Evolutionary conservation across 163 green algal genomes (phyloP), one percentile per base, ranked within the genome.

Genomic region (Prototheca wickerhamii): DNA sequence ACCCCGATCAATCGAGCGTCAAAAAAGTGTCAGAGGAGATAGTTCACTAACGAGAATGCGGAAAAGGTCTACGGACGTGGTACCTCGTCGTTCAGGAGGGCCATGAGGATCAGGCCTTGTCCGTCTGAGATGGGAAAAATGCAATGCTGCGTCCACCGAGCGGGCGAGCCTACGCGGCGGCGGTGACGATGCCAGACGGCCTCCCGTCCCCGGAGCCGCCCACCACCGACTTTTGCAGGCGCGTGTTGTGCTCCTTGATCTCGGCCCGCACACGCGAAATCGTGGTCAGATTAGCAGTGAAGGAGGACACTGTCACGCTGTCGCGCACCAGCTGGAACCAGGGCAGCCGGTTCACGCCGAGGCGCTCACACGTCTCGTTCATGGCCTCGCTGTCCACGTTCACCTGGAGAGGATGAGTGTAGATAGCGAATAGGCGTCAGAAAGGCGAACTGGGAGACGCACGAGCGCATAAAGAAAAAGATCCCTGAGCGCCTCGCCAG

Each of bases 201-300:
- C n/a, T n/a, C n/a, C n/a, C n/a, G n/a, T n/a, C 40, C 12, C 40
- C 40, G 40, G 40, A 10, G 10, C 12, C 40, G 15, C 40, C 40
- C 10, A 10, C 40, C 40, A 49, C 12, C 40, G 40, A 10, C 40
- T 49, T 10, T 15, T 49, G 40, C 40, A 15, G 52, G 26, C 65
- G 63, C 20, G 60, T 42, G 44, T 76, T 76, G 69, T 67, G 43
- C 7, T 56, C 33, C 37, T 55, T 33, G 21, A 83, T 73, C 67
- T 81, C 68, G 3, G 75, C 61, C 29, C 75, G 60, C 43, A 84
- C 63, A 54, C 25, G 32, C 29, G 55, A 17, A 0, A 84, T 37
- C 21, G 73, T 78, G 40, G 62, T 58, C 10, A 84, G 37, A 59
- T 82, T 84, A n/a, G 77, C 79, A 2, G 73, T 72, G 53, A 86